Conservation (phyloP, 164 flowering plant genomes). For the Malania oleifera region DNA sequence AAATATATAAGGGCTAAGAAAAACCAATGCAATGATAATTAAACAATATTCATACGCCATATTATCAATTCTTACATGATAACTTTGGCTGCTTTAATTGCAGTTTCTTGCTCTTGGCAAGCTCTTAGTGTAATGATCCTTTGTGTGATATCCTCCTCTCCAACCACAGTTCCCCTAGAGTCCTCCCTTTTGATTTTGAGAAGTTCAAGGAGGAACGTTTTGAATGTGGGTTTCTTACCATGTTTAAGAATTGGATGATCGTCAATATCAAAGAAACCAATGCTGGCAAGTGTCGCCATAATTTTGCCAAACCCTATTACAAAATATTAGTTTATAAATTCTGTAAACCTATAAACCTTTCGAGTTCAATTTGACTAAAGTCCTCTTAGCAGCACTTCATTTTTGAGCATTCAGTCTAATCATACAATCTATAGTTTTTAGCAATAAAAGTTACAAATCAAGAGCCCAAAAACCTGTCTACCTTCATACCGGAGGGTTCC, state of each 20-base stretch:
- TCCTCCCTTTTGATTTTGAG: constrained; percentile 29
- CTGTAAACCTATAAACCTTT: not conserved
- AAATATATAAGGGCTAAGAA: too few species aligned
- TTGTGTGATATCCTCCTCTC: constrained; percentile 51
- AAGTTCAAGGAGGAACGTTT: constrained; percentile 52
- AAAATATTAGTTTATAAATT: constrained; percentile 6
- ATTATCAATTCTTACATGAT: constrained; percentile 43
- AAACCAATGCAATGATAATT: too few species aligned
- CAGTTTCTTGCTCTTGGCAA: constrained; percentile 60
- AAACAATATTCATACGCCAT: not conserved
- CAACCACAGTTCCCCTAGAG: constrained; percentile 13
- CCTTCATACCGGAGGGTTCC: constrained; percentile 99
- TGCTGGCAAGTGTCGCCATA: constrained; percentile 75
- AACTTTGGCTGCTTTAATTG: constrained; percentile 59
- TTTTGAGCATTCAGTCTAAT: too few species aligned
- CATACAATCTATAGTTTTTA: not conserved
- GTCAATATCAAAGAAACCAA: constrained; percentile 62
- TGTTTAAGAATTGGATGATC: constrained; percentile 43
- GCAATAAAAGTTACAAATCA: not conserved
- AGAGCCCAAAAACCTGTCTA: constrained; percentile 12
- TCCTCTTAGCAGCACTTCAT: too few species aligned
- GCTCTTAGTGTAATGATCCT: constrained; percentile 44
- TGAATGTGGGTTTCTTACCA: constrained; percentile 45
- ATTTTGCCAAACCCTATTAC: constrained; percentile 74
- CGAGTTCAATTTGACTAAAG: not conserved